These are phyloP conservation scores for Talaromyces trachyspermus DNA, from an alignment of 495 filamentous ascomycete species.

Conservation along the genomic window DNA sequence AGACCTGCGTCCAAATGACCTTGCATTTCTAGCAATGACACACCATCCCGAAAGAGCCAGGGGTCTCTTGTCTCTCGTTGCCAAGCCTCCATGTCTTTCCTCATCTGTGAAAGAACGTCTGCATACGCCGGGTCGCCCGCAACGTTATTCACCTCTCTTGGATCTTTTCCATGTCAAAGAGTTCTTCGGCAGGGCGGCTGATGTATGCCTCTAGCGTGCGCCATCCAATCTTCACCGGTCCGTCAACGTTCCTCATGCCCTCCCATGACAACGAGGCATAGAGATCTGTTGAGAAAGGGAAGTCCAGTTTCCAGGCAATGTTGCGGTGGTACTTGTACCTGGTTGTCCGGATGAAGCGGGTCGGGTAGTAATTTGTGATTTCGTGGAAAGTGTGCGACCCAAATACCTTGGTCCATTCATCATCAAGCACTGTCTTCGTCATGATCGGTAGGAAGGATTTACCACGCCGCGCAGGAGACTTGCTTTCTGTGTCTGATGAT, in stretches of 20 bases:
- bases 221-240: constrained; percentile 27
- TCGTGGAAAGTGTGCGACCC: constrained; percentile 46
- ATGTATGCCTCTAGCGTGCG: constrained; percentile 31
- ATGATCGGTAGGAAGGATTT: constrained; percentile 34
- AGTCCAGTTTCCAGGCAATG: constrained; percentile 36
- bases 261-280: constrained; percentile 37
- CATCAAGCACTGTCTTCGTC: constrained; percentile 11
- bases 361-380: constrained; percentile 41
- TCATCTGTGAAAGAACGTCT: constrained; percentile 19
- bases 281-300: constrained; percentile 39
- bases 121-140: constrained; percentile 18
- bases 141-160: constrained; percentile 31
- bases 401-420: constrained; percentile 26
- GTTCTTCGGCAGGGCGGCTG: constrained; percentile 31
- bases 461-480: constrained; percentile 14
- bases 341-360: constrained; percentile 31
- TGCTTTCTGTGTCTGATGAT: background rate
- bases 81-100: constrained; percentile 28
- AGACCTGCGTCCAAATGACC: constrained; percentile 30
- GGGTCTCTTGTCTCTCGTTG: constrained; percentile 31
- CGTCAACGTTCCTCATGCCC: constrained; percentile 29
- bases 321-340: constrained; percentile 43
- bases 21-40: constrained; percentile 20
- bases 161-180: constrained; percentile 35
- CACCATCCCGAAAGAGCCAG: constrained; percentile 37